phyloP scores from a whole-genome alignment of 495 filamentous ascomycete genomes.

The Penicillium dipodomyicola region DNA sequence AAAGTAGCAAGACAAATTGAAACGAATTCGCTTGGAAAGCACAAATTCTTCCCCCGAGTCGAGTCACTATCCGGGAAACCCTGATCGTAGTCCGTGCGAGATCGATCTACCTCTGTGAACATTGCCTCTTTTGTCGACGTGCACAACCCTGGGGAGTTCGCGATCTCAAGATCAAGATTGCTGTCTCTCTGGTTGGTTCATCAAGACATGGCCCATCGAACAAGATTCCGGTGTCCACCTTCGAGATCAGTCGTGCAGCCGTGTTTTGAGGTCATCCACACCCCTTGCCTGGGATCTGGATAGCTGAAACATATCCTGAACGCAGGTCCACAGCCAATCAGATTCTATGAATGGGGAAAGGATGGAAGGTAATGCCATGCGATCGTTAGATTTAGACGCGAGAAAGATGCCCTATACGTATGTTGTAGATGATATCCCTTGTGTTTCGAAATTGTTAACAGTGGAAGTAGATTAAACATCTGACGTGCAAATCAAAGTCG shows the following conservation, averaged over 20 bases:
- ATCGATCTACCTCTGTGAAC: slow-evolving; percentile 1
- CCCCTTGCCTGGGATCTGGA: slow-evolving; percentile 18
- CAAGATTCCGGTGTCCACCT: slow-evolving; percentile 16
- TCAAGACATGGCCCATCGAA: slow-evolving; percentile 19
- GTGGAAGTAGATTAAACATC: not conserved
- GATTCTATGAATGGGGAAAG: not conserved
- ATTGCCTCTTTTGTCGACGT: slow-evolving; percentile 7
- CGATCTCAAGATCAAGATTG: slow-evolving; percentile 3
- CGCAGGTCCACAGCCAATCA: slow-evolving; percentile 12
- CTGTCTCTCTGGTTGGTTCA: slow-evolving; percentile 15
- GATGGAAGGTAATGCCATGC: not conserved
- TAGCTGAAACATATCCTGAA: slow-evolving; percentile 21
- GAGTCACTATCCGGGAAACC: not conserved
- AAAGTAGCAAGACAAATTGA: not conserved
- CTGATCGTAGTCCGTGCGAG: not conserved
- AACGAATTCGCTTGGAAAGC: not conserved
- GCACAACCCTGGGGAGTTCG: not conserved
- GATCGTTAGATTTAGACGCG: not conserved
- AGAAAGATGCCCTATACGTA: not conserved
- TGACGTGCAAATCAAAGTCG: not conserved
- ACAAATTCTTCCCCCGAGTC: not conserved
- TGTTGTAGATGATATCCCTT: not conserved
- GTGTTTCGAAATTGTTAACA: not conserved
- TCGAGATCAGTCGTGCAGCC: not conserved
- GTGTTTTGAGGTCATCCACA: slow-evolving; percentile 6